phyloP scores from a whole-genome alignment of 140 eudicot genomes.

The Ambrosia hybrid region DNA sequence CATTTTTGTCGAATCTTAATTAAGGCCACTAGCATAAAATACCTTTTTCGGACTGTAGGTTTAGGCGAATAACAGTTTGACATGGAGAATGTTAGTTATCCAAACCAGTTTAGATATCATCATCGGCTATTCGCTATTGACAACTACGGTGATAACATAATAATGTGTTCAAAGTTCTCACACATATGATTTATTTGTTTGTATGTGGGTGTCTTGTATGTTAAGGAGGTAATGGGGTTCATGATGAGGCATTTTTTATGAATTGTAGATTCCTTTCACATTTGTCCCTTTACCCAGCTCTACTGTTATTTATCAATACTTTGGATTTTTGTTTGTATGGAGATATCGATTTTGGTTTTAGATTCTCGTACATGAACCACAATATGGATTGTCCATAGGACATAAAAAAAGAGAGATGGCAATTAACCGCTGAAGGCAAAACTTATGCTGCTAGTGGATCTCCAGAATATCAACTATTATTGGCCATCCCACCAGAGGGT shows the following conservation, averaged over 20 bases:
- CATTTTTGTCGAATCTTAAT: neutral
- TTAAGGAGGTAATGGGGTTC: too few relatives aligned
- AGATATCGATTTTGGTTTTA: neutral
- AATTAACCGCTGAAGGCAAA: conserved; percentile 73
- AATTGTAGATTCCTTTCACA: too few relatives aligned
- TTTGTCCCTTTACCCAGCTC: too few relatives aligned
- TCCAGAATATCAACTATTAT: conserved; percentile 72
- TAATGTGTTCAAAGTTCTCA: neutral
- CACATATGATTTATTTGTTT: neutral
- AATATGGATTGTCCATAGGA: conserved; percentile 52
- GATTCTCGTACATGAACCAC: neutral
- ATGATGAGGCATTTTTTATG: too few relatives aligned
- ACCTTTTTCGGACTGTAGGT: conserved; percentile 9
- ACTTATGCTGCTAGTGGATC: conserved; percentile 76
- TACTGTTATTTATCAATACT: too few relatives aligned
- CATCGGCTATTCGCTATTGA: too few relatives aligned
- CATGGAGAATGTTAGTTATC: neutral
- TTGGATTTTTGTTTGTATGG: too few relatives aligned
- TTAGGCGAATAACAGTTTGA: neutral
- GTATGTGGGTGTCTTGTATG: too few relatives aligned
- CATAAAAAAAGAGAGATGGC: conserved; percentile 81
- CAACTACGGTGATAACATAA: neutral
- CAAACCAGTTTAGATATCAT: neutral
- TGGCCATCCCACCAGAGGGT: conserved; percentile 84
- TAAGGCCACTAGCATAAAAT: neutral